phyloP scores from a whole-genome alignment of 768 basidiomycete genomes.

The Phaeotremella fagi region DNA sequence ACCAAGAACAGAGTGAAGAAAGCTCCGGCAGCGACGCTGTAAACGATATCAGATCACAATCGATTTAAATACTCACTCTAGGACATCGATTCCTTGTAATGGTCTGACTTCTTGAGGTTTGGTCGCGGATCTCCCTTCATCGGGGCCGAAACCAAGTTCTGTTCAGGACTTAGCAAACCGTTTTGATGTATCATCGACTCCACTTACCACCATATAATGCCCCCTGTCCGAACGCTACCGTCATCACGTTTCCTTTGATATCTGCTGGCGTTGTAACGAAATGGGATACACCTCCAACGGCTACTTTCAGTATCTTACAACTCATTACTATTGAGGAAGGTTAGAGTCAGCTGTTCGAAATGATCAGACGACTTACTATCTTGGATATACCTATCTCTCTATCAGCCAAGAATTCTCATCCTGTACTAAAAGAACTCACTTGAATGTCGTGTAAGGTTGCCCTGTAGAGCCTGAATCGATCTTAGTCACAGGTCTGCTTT shows the following conservation, averaged over 20 bases:
- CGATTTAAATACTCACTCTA: constrained; percentile 55
- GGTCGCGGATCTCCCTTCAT: constrained; percentile 60
- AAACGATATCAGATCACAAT: background rate
- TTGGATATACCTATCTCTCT: constrained; percentile 61
- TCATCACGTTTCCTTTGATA: constrained; percentile 69
- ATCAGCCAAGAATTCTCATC: background rate
- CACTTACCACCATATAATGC: constrained; percentile 28
- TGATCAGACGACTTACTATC: constrained; percentile 65
- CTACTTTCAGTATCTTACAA: constrained; percentile 66
- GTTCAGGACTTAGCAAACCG: background rate
- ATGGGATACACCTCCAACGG: constrained; percentile 83
- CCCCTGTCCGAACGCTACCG: constrained; percentile 56
- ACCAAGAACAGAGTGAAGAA: constrained; percentile 82
- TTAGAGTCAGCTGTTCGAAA: background rate
- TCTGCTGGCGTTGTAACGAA: constrained; percentile 68
- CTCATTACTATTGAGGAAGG: constrained; percentile 53
- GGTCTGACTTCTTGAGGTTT: constrained; percentile 55
- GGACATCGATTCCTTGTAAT: constrained; percentile 71
- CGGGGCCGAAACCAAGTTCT: constrained; percentile 40
- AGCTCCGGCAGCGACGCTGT: constrained; percentile 76
- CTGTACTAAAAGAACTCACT: constrained; percentile 13
- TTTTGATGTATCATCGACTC: background rate
- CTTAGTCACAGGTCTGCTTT: background rate
- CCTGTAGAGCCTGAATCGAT: constrained; percentile 67
- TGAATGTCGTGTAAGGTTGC: constrained; percentile 78